These are phyloP conservation scores for Proliferodiscus dingleyae DNA, from an alignment of 2,329 filamentous ascomycete species.

Conservation along the genomic window DNA sequence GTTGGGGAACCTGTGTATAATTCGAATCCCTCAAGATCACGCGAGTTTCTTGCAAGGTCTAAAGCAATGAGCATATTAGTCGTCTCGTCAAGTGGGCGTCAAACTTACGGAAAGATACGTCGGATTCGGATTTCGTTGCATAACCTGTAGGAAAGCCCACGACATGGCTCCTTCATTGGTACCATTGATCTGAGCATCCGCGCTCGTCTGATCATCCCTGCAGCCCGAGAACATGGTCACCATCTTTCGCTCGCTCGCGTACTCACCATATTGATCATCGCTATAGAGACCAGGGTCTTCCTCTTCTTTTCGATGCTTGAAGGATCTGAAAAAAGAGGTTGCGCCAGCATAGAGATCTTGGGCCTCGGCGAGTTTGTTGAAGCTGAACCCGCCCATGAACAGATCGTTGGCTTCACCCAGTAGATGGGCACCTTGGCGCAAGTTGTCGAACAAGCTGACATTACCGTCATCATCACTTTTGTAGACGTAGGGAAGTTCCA, in stretches of 20 bases:
- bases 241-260: conserved; percentile 36
- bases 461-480: conserved; percentile 52
- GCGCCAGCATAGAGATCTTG: conserved; percentile 48
- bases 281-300: conserved; percentile 40
- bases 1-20: too few relatives aligned
- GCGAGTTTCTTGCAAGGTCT: too few relatives aligned
- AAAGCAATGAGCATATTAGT: too few relatives aligned
- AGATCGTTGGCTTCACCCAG: conserved; percentile 45
- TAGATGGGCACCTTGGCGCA: conserved; percentile 46
- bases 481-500: conserved; percentile 55
- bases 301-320: conserved; percentile 41
- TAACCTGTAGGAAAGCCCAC: conserved; percentile 33
- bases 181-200: conserved; percentile 35
- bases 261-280: conserved; percentile 42
- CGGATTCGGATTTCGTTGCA: conserved; percentile 32
- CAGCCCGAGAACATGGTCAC: conserved; percentile 41
- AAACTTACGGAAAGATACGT: too few relatives aligned
- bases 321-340: conserved; percentile 47
- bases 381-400: conserved; percentile 44
- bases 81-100: too few relatives aligned
- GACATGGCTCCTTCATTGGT: conserved; percentile 37
- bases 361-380: conserved; percentile 44
- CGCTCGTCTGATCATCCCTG: conserved; percentile 37
- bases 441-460: conserved; percentile 49
- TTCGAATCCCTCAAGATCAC: too few relatives aligned